These are phyloP conservation scores for Aspergillus sergii DNA, from an alignment of 2,329 filamentous ascomycete genomes.

Conservation along the genomic window DNA sequence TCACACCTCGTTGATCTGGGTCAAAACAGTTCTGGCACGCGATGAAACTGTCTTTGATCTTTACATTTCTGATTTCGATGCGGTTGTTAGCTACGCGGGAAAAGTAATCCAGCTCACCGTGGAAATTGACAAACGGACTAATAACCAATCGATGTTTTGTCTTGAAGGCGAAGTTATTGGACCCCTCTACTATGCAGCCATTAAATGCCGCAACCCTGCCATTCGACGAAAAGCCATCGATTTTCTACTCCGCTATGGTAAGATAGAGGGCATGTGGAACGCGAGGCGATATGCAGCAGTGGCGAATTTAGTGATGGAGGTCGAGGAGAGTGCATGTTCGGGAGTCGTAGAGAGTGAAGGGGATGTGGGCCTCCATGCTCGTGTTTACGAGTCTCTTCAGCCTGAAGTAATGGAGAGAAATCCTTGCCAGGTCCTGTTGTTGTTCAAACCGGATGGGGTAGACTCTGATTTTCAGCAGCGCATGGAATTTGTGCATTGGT, in stretches of 20 bases:
- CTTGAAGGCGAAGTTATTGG: neutral
- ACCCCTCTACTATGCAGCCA: neutral
- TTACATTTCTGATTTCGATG: neutral
- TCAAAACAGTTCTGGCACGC: neutral
- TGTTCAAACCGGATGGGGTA: neutral
- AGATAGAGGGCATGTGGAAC: conserved; percentile 2
- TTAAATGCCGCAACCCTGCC: neutral
- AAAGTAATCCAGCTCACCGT: neutral
- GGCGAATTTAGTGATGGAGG: neutral
- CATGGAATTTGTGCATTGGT: neutral
- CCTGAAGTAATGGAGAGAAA: neutral
- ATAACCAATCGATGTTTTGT: neutral
- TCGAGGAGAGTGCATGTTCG: neutral
- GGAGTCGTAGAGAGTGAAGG: neutral
- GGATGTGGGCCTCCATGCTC: neutral
- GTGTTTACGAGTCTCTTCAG: neutral
- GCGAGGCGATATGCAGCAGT: neutral
- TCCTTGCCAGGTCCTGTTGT: neutral
- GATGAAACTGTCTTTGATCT: conserved; percentile 5
- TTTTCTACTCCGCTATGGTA: neutral
- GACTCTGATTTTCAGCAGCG: neutral
- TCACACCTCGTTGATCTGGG: conserved; percentile 1
- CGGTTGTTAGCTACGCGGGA: neutral
- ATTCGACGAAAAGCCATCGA: neutral
- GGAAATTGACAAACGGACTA: neutral